Percentiles rank a stretch among this genome's conserved stretches.
Evolutionary conservation across 768 basidiomycete species (phyloP).

Genomic region (Crassisporium funariophilum): DNA sequence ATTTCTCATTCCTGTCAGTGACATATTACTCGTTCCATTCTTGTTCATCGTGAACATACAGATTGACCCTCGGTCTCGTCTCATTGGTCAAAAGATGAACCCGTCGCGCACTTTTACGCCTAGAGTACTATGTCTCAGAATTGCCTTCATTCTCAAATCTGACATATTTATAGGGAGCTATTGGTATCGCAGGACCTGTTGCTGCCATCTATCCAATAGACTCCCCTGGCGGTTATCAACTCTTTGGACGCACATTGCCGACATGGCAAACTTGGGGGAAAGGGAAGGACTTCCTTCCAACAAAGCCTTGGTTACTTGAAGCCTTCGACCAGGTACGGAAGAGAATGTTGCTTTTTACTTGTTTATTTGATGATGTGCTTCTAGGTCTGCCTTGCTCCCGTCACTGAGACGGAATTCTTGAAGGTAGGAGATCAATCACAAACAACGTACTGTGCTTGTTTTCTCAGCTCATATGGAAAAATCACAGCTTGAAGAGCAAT

Average conservation of each 20-base stretch:
- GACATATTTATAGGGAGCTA: slow-evolving; percentile 48
- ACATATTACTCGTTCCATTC: background rate
- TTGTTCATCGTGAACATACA: slow-evolving; percentile 16
- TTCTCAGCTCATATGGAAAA: background rate
- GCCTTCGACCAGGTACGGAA: slow-evolving; percentile 62
- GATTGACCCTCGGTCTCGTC: slow-evolving; percentile 59
- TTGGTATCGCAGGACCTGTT: slow-evolving; percentile 70
- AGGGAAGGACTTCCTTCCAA: slow-evolving; percentile 45
- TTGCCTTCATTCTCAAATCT: background rate
- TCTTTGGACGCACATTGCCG: slow-evolving; percentile 64
- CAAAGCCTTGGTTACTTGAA: slow-evolving; percentile 59
- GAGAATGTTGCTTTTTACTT: background rate
- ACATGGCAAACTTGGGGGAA: slow-evolving; percentile 67
- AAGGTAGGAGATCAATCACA: too few species aligned
- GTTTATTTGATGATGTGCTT: background rate
- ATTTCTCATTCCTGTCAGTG: slow-evolving; percentile 58
- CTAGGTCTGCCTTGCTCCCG: slow-evolving; percentile 52
- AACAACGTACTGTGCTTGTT: background rate
- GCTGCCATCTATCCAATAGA: slow-evolving; percentile 68
- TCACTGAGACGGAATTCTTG: slow-evolving; percentile 49
- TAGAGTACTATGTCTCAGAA: slow-evolving; percentile 37
- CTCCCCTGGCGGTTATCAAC: slow-evolving; percentile 67
- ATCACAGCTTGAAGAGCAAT: slow-evolving; percentile 49
- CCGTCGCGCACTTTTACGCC: slow-evolving; percentile 70
- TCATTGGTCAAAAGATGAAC: slow-evolving; percentile 76